Evolutionary conservation across 2,329 filamentous ascomycete genomes (phyloP), one percentile per base, ranked within the genome.

Genomic region (Diaporthe destruens): DNA sequence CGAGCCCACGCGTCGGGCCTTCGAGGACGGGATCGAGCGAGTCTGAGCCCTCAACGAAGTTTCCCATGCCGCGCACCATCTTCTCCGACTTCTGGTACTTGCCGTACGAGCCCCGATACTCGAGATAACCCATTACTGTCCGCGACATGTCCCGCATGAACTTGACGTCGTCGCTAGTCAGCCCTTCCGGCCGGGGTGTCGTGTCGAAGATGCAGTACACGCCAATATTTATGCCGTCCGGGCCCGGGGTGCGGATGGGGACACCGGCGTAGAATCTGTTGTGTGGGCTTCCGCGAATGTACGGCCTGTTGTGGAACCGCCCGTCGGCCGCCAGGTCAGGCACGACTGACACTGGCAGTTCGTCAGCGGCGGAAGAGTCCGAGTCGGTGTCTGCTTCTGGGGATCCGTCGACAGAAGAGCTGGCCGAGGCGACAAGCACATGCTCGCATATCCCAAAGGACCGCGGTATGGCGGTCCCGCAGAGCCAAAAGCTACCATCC

Each of bases 201-300:
- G 79, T 76, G 6, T 77, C 77, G 75, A 82, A 80, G 1, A 84
- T 79, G 55, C 81, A 83, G 12, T 80, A 81, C 0, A 82, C 80
- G 3, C 84, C 84, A 5, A 86, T 85, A 65, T 85, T 83, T 71
- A 85, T 81, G 23, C 83, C 84, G 4, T 78, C 75, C 0, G 73
- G 65, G 0, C 72, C 72, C 0, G 76, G 79, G 0, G 82, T 82
- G 0, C 82, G 80, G 16, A 86, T 84, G 2, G 84, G 84, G 0
- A 84, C 81, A 0, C 79, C 84, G 0, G 83, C 83, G 55, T 85
- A 86, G 70, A 85, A 85, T 1, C 79, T 76, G 20, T 77, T 76
- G 1, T 73, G 72, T 0, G 76, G 75, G 34, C 79, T 77, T 0
- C 72, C 69, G 11, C 69, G 75, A 14, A 79, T 78, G 20, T 77